Conservation (phyloP, 768 basidiomycete genomes). For the Cystofilobasidium macerans region DNA sequence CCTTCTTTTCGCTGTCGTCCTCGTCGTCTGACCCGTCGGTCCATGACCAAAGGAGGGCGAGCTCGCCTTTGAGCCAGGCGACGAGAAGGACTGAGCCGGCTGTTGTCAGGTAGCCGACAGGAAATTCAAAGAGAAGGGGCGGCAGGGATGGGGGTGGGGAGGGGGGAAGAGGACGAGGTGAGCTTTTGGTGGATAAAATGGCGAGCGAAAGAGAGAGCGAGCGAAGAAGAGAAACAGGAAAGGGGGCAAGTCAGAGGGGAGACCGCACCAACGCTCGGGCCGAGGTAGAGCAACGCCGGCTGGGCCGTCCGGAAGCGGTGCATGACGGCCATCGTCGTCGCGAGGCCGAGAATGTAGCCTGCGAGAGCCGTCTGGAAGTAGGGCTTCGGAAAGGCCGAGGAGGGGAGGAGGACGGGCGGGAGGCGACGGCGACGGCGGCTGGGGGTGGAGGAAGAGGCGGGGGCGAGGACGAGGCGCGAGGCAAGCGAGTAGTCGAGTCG, state of each 20-base stretch:
- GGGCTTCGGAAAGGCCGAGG: constrained; percentile 48
- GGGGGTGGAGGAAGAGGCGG: no score
- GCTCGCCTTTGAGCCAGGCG: not conserved
- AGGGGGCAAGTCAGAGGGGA: not conserved
- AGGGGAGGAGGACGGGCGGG: no score
- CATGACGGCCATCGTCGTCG: constrained; percentile 73
- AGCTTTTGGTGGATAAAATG: not conserved
- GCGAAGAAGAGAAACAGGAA: no score
- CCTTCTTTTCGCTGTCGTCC: no score
- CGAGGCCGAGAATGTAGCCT: constrained; percentile 65
- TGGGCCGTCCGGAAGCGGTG: constrained; percentile 65
- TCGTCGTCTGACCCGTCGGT: constrained; percentile 17
- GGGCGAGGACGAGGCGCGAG: constrained; percentile 15
- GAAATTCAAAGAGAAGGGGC: no score
- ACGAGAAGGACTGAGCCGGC: constrained; percentile 4
- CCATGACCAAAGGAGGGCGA: not conserved
- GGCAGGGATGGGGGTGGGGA: no score
- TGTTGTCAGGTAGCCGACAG: not conserved
- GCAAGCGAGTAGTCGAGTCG: constrained; percentile 61
- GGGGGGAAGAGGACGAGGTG: not conserved
- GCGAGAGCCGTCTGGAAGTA: constrained; percentile 62
- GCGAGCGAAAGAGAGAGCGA: no score
- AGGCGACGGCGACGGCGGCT: no score
- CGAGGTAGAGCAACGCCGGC: constrained; percentile 84
- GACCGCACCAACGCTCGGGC: constrained; percentile 40